Conservation (phyloP, 345 rosid species). For the Rhodamnia argentea region DNA sequence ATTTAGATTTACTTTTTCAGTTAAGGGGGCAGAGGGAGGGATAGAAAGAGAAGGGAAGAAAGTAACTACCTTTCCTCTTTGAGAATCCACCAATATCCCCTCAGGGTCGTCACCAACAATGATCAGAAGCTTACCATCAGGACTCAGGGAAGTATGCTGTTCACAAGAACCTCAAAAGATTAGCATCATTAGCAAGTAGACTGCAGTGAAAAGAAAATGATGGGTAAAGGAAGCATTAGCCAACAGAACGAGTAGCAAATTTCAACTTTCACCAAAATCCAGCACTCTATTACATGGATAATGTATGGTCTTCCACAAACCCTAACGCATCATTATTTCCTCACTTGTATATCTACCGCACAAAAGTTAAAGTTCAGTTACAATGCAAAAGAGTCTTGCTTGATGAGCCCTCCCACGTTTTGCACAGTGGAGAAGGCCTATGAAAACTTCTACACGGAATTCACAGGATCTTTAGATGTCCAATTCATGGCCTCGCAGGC, state of each 20-base stretch:
- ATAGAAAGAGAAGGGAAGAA: background rate
- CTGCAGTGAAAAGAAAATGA: background rate
- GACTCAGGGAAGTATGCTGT: constrained; percentile 45
- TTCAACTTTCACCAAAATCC: background rate
- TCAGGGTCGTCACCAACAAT: constrained; percentile 47
- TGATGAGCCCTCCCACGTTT: background rate
- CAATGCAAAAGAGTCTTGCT: background rate
- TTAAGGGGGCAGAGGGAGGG: background rate
- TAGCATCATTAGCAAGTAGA: background rate
- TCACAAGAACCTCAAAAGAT: background rate
- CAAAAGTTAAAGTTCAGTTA: background rate
- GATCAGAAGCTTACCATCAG: constrained; percentile 37
- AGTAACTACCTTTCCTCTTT: constrained; percentile 32
- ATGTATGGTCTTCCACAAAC: background rate
- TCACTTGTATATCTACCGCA: background rate
- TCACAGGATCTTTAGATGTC: background rate
- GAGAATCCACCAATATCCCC: constrained; percentile 35
- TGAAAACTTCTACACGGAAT: background rate
- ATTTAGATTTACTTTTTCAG: background rate
- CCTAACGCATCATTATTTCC: background rate
- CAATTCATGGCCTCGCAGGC: background rate
- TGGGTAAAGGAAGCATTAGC: background rate
- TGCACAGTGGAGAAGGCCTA: background rate
- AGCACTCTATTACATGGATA: background rate
- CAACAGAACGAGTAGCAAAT: background rate